phyloP scores from a whole-genome alignment of 2,329 filamentous ascomycete genomes.

The Colletotrichum tropicale region DNA sequence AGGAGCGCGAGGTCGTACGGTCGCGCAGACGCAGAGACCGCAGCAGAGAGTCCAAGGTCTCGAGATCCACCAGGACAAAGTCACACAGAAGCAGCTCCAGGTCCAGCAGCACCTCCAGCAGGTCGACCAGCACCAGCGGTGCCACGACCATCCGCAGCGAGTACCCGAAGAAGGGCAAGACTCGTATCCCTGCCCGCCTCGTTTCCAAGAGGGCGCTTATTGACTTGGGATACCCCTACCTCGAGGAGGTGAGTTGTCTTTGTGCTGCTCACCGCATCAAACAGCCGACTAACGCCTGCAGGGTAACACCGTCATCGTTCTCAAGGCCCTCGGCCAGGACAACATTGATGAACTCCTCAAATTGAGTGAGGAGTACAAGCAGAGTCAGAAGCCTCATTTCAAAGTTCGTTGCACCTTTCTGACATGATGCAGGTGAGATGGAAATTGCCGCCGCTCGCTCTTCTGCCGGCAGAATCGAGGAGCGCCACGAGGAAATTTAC shows the following conservation, averaged over 20 bases:
- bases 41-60: conserved; percentile 45
- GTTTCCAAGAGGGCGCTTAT: conserved; percentile 82
- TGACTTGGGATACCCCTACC: conserved; percentile 84
- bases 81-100: conserved; percentile 43
- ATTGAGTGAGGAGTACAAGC: conserved; percentile 78
- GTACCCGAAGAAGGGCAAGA: conserved; percentile 86
- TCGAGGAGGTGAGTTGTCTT: conserved; percentile 74
- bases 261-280: neutral
- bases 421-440: conserved; percentile 39
- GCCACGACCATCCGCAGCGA: conserved; percentile 61
- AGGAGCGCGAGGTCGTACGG: conserved; percentile 65
- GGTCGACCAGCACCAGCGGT: conserved; percentile 46
- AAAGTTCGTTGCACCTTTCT: neutral
- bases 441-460: conserved; percentile 52
- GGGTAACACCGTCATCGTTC: conserved; percentile 82
- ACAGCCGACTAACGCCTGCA: conserved; percentile 37
- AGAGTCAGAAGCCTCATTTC: conserved; percentile 40
- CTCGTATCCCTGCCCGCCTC: conserved; percentile 80
- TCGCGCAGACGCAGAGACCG: conserved; percentile 49
- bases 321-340: conserved; percentile 83
- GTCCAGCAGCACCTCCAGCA: conserved; percentile 48
- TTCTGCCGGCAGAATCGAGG: conserved; percentile 51
- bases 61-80: conserved; percentile 41
- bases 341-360: conserved; percentile 91
- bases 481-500: conserved; percentile 50